Evolutionary conservation across 2,329 filamentous ascomycete species (phyloP), one percentile per base, ranked within the genome.

Genomic region (Ophiocordyceps unilateralis): DNA sequence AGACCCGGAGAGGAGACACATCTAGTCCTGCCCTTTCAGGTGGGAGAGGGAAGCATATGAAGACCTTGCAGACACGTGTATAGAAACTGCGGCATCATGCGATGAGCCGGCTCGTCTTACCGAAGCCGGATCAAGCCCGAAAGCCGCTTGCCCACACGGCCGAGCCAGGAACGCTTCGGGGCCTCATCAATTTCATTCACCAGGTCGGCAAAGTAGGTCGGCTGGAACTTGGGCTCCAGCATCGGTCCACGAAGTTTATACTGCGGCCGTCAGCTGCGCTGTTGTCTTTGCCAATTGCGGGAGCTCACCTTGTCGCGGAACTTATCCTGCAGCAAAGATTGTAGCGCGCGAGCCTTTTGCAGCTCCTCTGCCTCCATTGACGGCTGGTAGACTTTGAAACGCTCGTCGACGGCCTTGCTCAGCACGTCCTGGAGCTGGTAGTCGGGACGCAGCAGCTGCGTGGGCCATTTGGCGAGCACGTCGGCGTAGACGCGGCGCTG

Each of bases 1-100:
- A 42, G 91, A 98, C 58, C 91, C 91, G 0, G 74, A 93, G 54
- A 78, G 78, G 56, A 81, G 72, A 58, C 95, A 93, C 57, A 75
- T 96, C 49, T 93, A 67, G 55, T 10, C 6, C 19, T 26, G 12
- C 7, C n/a, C n/a, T n/a, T n/a, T n/a, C n/a, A n/a, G n/a, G n/a
- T n/a, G n/a, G n/a, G n/a, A n/a, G n/a, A n/a, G n/a, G n/a, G n/a
- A n/a, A n/a, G n/a, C n/a, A n/a, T n/a, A n/a, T n/a, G n/a, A n/a
- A n/a, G n/a, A n/a, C n/a, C n/a, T n/a, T n/a, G n/a, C n/a, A n/a
- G n/a, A n/a, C n/a, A n/a, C n/a, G n/a, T n/a, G n/a, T n/a, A n/a
- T n/a, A n/a, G n/a, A n/a, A n/a, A n/a, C n/a, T n/a, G n/a, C n/a
- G n/a, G n/a, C n/a, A n/a, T n/a, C n/a, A n/a, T n/a, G n/a, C n/a